A percentile compares a stretch with the other conserved stretches of the same genome.
Evolutionary conservation across 2,329 filamentous ascomycete species (phyloP).

Genomic region (Trichoderma polysporum): DNA sequence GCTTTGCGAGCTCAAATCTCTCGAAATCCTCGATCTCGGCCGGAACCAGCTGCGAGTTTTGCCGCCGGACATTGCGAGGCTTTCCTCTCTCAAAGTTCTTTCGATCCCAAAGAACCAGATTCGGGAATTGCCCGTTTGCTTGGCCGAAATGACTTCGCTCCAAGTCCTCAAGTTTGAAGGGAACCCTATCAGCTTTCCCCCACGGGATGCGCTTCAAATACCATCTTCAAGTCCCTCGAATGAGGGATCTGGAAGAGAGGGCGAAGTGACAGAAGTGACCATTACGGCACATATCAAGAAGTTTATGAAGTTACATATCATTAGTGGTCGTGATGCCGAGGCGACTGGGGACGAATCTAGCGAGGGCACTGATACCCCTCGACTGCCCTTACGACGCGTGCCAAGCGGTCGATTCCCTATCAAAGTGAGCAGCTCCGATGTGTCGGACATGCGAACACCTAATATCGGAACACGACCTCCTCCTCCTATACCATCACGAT

Average conservation of each 20-base stretch:
- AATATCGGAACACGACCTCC: slow-evolving; percentile 63
- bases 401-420: slow-evolving; percentile 66
- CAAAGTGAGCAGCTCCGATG: slow-evolving; percentile 71
- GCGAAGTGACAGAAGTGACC: slow-evolving; percentile 61
- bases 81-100: slow-evolving; percentile 85
- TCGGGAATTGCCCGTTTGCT: slow-evolving; percentile 75
- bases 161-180: slow-evolving; percentile 88
- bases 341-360: slow-evolving; percentile 62
- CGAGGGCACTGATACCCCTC: slow-evolving; percentile 78
- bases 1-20: slow-evolving; percentile 80
- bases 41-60: slow-evolving; percentile 79
- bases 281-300: slow-evolving; percentile 63
- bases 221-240: slow-evolving; percentile 56
- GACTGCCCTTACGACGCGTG: slow-evolving; percentile 62
- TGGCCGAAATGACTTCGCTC: slow-evolving; percentile 87
- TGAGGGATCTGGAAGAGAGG: slow-evolving; percentile 54
- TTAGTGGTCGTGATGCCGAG: slow-evolving; percentile 55
- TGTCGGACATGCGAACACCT: slow-evolving; percentile 67
- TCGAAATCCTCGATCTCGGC: slow-evolving; percentile 92
- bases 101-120: slow-evolving; percentile 86
- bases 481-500: slow-evolving; percentile 73
- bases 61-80: slow-evolving; percentile 74
- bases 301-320: slow-evolving; percentile 54
- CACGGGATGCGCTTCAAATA: slow-evolving; percentile 64
- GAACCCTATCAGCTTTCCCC: slow-evolving; percentile 80